Percentiles rank a stretch among this genome's conserved stretches.
Conservation (phyloP, 352 stramenopile species). For the Pythium vanterpoolii region DNA sequence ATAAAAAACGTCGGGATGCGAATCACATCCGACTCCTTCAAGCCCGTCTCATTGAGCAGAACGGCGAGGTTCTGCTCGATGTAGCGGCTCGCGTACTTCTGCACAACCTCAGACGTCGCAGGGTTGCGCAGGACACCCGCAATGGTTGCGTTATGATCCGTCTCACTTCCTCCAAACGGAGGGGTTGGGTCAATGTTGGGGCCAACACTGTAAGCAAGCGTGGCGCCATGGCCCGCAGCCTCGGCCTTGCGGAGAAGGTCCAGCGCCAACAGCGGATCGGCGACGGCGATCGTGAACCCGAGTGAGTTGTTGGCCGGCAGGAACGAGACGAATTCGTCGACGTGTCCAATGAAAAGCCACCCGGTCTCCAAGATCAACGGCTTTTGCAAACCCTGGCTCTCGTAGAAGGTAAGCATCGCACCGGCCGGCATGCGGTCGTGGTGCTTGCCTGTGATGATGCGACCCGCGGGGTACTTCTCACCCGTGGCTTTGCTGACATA, state of each 20-base stretch:
- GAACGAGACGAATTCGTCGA: constrained; percentile 15
- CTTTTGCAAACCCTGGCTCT: constrained; percentile 9
- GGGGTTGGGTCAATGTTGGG: background rate
- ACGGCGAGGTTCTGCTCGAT: constrained; percentile 7
- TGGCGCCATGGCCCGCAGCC: background rate
- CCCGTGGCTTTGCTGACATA: constrained; percentile 9
- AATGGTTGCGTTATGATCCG: background rate
- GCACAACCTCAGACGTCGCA: background rate
- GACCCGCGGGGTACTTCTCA: constrained; percentile 1
- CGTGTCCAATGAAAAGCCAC: constrained; percentile 14
- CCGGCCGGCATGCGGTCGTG: constrained; percentile 2
- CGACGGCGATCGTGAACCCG: constrained; percentile 1
- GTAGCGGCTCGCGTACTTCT: constrained; percentile 11
- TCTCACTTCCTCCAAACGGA: background rate
- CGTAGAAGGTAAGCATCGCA: constrained; percentile 9
- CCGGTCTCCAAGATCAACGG: constrained; percentile 8
- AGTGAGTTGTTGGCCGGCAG: constrained; percentile 13
- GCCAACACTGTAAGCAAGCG: constrained; percentile 1
- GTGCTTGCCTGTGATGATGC: constrained; percentile 17
- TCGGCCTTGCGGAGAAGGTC: constrained; percentile 2
- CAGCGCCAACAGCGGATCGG: background rate
- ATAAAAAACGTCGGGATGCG: constrained; percentile 3
- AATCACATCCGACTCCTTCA: constrained; percentile 9
- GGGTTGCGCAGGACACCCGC: background rate
- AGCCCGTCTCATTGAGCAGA: constrained; percentile 8